Evolutionary conservation across 2,329 filamentous ascomycete genomes (phyloP).

Genomic region (Sphaerostilbella broomeana): DNA sequence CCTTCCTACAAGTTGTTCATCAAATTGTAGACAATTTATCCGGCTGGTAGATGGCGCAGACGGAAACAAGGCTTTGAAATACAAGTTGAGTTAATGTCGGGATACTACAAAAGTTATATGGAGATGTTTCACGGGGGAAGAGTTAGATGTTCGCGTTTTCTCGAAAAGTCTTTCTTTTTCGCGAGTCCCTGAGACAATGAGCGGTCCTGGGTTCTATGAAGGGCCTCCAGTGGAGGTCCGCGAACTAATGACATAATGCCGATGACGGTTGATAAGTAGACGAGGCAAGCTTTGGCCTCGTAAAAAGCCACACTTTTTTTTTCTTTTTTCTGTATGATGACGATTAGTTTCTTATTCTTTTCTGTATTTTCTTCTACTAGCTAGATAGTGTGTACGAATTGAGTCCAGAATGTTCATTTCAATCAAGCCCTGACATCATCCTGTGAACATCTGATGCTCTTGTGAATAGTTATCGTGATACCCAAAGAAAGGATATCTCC

Average conservation of each 20-base stretch:
- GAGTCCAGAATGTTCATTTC: constrained; percentile 1
- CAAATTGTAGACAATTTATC: constrained; percentile 3
- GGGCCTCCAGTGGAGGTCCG: constrained; percentile 1
- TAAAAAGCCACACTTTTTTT: background rate
- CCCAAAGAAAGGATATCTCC: no score
- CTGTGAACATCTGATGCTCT: no score
- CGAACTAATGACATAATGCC: constrained; percentile 14
- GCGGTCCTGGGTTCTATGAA: constrained; percentile 3
- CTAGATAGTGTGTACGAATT: constrained; percentile 7
- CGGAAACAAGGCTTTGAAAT: constrained; percentile 10
- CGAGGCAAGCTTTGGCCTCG: background rate
- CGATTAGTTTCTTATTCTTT: constrained; percentile 2
- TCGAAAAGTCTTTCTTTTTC: constrained; percentile 11
- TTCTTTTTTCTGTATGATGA: background rate
- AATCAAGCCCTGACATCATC: no score
- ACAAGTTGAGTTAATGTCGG: constrained; percentile 9
- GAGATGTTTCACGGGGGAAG: constrained; percentile 7
- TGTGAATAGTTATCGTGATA: no score
- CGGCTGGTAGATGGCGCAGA: constrained; percentile 10
- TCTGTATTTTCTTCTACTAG: constrained; percentile 3
- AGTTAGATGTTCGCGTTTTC: constrained; percentile 12
- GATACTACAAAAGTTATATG: constrained; percentile 11
- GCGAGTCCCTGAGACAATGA: constrained; percentile 2
- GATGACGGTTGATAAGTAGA: constrained; percentile 7
- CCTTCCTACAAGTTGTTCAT: constrained; percentile 3